Base-by-base conservation (phyloP, 2,329 filamentous ascomycete genomes). In the Aspergillus fijiensis region DNA sequence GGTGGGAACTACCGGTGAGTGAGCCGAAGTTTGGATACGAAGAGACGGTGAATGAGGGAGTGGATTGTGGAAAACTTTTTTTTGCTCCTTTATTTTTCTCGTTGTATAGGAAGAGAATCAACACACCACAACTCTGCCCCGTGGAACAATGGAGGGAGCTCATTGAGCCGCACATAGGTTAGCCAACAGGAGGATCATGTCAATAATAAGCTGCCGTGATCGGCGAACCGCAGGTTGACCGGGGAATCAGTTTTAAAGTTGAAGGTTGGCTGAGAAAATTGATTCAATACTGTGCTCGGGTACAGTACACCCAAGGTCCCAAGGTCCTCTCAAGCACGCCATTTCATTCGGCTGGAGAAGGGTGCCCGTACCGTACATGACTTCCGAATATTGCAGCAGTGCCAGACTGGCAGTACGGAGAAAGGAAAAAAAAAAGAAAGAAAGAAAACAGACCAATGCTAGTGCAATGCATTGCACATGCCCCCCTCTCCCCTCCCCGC, bases 201-300 rank as follows among this genome's bases (percentile, higher is more conserved):
- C 42, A 55, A 55, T 47, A 57, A 25, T 42, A 58, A 51, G 50
- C 49, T 47, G 49, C 27, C 39, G 50, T 53, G 56, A 58, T 58
- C 56, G 56, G 49, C 56, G 56, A 58, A 52, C 56, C 50, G 52
- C 49, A 31, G 49, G 42, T 45, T 47, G 23, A 52, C 52, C 27
- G 49, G 39, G 56, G 14, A 35, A 21, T 12, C 39, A 29, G 12
- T 7, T 53, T 58, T 47, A 58, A 23, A 51, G 49, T 58, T 52
- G 48, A 16, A 25, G n/a, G 55, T 29, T 42, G 5, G 16, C 52
- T 48, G 52, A 21, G 53, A 21, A 47, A 49, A n/a, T n/a, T 27
- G 23, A 10, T 27, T 14, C 45, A 27, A 47, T 23, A 23, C 23
- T 23, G 23, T 23, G 23, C 23, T 23, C 23, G 23, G 23, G 23